Evolutionary conservation across 768 basidiomycete genomes (phyloP), one percentile per base, ranked within the genome.

Genomic region (Scleroderma bovista): DNA sequence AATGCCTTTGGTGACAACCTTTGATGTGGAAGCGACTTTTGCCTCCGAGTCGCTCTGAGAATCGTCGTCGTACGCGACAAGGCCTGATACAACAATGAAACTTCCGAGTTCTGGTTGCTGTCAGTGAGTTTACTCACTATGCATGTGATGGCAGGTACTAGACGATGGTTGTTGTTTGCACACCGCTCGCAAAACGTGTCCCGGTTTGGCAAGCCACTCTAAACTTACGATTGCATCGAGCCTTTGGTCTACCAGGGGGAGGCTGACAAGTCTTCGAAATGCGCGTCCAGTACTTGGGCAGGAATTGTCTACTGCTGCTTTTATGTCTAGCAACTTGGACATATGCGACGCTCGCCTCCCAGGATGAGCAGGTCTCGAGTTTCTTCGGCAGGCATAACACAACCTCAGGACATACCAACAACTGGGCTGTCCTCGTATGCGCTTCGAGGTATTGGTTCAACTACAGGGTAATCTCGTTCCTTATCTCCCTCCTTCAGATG

Each of bases 401-500:
- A 4, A 54, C 53, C 31, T 63, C 66, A 6, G 64, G 71, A 6
- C 93, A 96, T 63, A 96, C 95, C 6, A 99, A 98, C 63, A 98
- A 98, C 66, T 99, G 96, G 96, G 96, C 96, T 2, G 94, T 99
- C 6, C 74, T 98, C 32, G 94, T 98, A 4, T 94, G 89, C 59
- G 78, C 96, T 1, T 96, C 93, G 6, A 66, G 94, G 50, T 95
- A 94, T 65, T 97, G 94, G 94, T 99, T 99, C 76, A 99, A 99
- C 65, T 99, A 99, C 63, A 75, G 95, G 38, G 95, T 96, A 61
- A 46, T 86, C 77, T 16, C 0, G 39, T 36, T 33, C 31, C 34
- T 6, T 39, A 43, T 7, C 1, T n/a, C n/a, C 3, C 34, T 7
- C 26, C 26, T 3, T 24, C 2, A 31, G 17, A 13, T 13, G 19